Conservation (phyloP, 202 grass and related monocot genomes). For the Cymbopogon flexuosus region DNA sequence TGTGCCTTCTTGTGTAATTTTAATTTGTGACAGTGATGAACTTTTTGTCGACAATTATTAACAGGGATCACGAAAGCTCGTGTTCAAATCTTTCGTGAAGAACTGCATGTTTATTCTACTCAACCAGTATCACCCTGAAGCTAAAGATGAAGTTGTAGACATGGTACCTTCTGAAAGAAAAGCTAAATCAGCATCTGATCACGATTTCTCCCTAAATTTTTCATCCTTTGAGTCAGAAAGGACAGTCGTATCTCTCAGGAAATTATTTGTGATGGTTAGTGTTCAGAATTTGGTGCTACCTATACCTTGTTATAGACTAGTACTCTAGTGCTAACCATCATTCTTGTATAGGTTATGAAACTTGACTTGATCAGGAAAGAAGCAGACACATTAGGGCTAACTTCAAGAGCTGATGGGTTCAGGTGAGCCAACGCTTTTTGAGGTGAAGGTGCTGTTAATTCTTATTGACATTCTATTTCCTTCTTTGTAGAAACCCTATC, state of each 20-base stretch:
- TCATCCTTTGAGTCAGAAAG: slow-evolving; percentile 47
- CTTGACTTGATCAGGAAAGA: slow-evolving; percentile 71
- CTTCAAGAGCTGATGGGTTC: slow-evolving; percentile 67
- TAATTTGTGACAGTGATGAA: not conserved
- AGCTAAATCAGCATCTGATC: slow-evolving; percentile 44
- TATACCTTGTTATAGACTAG: slow-evolving; percentile 26
- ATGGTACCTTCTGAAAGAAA: slow-evolving; percentile 37
- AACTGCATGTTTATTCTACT: slow-evolving; percentile 59
- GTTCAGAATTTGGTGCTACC: slow-evolving; percentile 25
- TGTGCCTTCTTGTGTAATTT: slow-evolving; percentile 28
- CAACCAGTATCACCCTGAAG: slow-evolving; percentile 41
- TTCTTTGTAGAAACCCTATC: slow-evolving; percentile 58
- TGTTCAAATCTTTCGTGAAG: slow-evolving; percentile 64
- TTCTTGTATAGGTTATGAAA: slow-evolving; percentile 65
- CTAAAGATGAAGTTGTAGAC: slow-evolving; percentile 33
- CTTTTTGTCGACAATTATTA: slow-evolving; percentile 18
- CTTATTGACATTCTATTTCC: slow-evolving; percentile 34
- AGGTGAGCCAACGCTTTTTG: slow-evolving; percentile 44
- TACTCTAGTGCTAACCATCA: slow-evolving; percentile 30
- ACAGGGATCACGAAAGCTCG: slow-evolving; percentile 61
- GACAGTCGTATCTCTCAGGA: slow-evolving; percentile 52
- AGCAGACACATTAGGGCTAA: slow-evolving; percentile 62
- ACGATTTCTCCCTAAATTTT: slow-evolving; percentile 47
- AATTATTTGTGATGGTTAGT: slow-evolving; percentile 70
- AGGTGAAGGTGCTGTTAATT: slow-evolving; percentile 1